A percentile compares a stretch with the other conserved stretches of the same genome.
Conservation (phyloP, 2,329 filamentous ascomycete genomes). For the Blumeria graminis region DNA sequence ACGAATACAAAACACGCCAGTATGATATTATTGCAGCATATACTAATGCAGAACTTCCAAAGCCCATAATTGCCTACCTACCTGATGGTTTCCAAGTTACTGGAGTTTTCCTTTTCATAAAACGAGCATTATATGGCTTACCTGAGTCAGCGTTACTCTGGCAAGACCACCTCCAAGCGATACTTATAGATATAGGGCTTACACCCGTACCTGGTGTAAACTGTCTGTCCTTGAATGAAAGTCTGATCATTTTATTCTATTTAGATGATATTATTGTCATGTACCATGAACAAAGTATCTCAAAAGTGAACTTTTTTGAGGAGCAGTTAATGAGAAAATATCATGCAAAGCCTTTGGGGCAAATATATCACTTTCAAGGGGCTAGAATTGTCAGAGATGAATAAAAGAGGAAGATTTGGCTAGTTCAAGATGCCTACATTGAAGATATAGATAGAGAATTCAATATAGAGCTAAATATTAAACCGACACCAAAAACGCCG, state of each 20-base stretch:
- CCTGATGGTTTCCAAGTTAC: background rate
- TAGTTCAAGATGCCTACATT: background rate
- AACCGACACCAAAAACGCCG: background rate
- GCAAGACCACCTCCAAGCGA: background rate
- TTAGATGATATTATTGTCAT: slow-evolving; percentile 1
- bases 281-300: background rate
- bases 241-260: background rate
- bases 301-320: background rate
- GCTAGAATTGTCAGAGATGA: background rate
- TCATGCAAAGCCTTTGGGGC: background rate
- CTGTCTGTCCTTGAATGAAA: background rate
- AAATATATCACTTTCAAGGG: background rate
- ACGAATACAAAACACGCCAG: background rate
- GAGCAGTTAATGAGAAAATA: background rate
- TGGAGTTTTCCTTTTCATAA: background rate
- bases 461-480: background rate
- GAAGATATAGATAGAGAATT: background rate
- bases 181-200: background rate
- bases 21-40: background rate
- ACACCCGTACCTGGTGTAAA: background rate
- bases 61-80: background rate
- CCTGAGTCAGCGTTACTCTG: background rate
- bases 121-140: background rate
- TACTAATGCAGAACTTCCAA: background rate
- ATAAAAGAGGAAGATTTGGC: background rate